Evolutionary conservation across 2,329 filamentous ascomycete species (phyloP), one percentile per base, ranked within the genome.

Genomic region (Teratosphaeria nubilosa): DNA sequence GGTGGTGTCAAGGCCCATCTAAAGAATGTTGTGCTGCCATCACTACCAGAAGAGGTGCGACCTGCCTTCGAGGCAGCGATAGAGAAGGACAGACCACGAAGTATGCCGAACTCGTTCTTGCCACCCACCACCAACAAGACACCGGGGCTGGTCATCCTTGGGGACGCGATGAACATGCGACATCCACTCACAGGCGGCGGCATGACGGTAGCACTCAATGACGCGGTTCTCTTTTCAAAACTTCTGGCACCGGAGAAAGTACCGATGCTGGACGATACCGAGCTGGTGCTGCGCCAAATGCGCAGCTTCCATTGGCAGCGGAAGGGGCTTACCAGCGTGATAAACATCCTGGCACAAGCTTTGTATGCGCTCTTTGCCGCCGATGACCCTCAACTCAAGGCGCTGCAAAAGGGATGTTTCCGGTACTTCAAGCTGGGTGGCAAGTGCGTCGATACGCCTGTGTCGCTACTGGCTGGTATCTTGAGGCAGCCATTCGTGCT

Each of bases 81-180:
- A 10, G 88, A 88, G 54, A 70, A 86, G 63, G 88, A 88, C 67
- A 85, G 85, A 65, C 83, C 96, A 60, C 86, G 90, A 16, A 90
- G 85, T 66, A 99, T 99, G 94, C 94, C 94, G 56, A 99, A 97
- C 75, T 92, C 87, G 61, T 99, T 88, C 80, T 83, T 99, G 2
- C 91, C 94, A 5, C 84, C 94, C 0, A 82, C 84, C 0, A 88
- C 87, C 60, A 87, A 88, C 69, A 82, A 80, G 51, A 81, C 82
- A 11, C 82, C 85, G 1, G 90, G 90, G 3, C 76, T 96, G 60
- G 80, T 96, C 54, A 78, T 99, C 37, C 81, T 97, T 9, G 94
- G 94, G 59, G 94, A 99, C 72, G 92, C 94, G 14, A 86, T 95
- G 81, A 99, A 99, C 78, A 99, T 99, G 94, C 88, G 94, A n/a